These are phyloP conservation scores for Diaporthe eres DNA, from an alignment of 2,329 filamentous ascomycete species.

Conservation along the genomic window DNA sequence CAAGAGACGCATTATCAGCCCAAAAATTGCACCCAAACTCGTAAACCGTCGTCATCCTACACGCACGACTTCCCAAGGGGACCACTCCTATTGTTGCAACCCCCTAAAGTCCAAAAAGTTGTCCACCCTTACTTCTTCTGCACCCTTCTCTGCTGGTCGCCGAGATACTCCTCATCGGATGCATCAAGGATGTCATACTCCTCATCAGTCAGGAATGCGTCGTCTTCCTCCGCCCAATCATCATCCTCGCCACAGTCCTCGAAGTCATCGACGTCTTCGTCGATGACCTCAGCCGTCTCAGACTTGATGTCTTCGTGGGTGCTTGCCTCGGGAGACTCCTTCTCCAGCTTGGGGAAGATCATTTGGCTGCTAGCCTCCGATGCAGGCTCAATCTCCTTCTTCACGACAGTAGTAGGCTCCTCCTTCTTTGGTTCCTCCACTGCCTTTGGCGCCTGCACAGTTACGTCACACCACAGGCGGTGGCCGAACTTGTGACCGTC, in stretches of 20 bases:
- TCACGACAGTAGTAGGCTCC: slow-evolving; percentile 54
- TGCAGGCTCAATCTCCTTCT: slow-evolving; percentile 37
- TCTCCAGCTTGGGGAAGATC: slow-evolving; percentile 97
- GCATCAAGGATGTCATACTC: slow-evolving; percentile 98
- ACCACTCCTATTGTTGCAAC: neutral
- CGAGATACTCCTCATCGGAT: slow-evolving; percentile 86
- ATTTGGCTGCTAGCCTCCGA: slow-evolving; percentile 74
- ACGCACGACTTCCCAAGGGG: neutral
- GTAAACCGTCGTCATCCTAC: slow-evolving; percentile 36
- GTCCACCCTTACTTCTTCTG: slow-evolving; percentile 25
- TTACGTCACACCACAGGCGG: slow-evolving; percentile 94
- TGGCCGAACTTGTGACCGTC: slow-evolving; percentile 90
- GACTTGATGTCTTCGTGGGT: slow-evolving; percentile 74
- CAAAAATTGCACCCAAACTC: slow-evolving; percentile 26
- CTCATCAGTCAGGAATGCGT: slow-evolving; percentile 94
- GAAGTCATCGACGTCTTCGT: slow-evolving; percentile 61
- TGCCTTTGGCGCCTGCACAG: slow-evolving; percentile 67
- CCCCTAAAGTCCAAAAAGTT: neutral
- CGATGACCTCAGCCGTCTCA: slow-evolving; percentile 68
- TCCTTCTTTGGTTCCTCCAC: slow-evolving; percentile 50
- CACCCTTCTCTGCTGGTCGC: slow-evolving; percentile 64
- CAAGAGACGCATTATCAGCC: slow-evolving; percentile 26
- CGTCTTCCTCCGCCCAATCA: slow-evolving; percentile 75
- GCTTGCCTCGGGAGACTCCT: slow-evolving; percentile 88
- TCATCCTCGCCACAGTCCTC: slow-evolving; percentile 67